These are phyloP conservation scores for Oryza australiensis DNA, from an alignment of 176 grass and related monocot genomes.

Conservation along the genomic window DNA sequence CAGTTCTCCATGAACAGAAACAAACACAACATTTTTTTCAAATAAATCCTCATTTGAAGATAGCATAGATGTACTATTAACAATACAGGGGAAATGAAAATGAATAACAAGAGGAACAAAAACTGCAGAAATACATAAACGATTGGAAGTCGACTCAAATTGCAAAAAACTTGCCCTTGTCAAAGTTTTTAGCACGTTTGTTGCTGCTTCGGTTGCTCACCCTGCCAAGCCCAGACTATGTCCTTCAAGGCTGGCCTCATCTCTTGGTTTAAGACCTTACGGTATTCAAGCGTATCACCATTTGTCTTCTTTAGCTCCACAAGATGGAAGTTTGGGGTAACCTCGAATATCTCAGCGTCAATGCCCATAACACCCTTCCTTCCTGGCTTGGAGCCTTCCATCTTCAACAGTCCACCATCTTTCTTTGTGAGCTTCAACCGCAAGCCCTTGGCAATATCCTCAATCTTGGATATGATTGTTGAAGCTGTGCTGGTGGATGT, in stretches of 20 bases:
- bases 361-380: conserved; percentile 86
- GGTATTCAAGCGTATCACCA: conserved; percentile 85
- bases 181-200: conserved; percentile 13
- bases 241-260: conserved; percentile 81
- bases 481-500: conserved; percentile 67
- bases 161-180: not conserved
- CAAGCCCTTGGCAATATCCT: conserved; percentile 70
- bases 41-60: conserved; percentile 20
- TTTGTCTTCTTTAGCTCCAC: conserved; percentile 89
- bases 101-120: not conserved
- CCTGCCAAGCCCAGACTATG: conserved; percentile 99
- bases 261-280: conserved; percentile 72
- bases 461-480: conserved; percentile 65
- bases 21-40: not conserved
- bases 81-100: conserved; percentile 16
- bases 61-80: not conserved
- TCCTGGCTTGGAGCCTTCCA: conserved; percentile 72
- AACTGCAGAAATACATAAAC: conserved; percentile 27
- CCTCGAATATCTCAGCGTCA: conserved; percentile 90
- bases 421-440: conserved; percentile 89
- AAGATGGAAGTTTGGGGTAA: conserved; percentile 82
- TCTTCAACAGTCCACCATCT: conserved; percentile 73
- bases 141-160: not conserved
- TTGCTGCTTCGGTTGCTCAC: conserved; percentile 53
- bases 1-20: not conserved